Conservation (phyloP, 768 basidiomycete genomes). For the Tricholoma sp. region DNA sequence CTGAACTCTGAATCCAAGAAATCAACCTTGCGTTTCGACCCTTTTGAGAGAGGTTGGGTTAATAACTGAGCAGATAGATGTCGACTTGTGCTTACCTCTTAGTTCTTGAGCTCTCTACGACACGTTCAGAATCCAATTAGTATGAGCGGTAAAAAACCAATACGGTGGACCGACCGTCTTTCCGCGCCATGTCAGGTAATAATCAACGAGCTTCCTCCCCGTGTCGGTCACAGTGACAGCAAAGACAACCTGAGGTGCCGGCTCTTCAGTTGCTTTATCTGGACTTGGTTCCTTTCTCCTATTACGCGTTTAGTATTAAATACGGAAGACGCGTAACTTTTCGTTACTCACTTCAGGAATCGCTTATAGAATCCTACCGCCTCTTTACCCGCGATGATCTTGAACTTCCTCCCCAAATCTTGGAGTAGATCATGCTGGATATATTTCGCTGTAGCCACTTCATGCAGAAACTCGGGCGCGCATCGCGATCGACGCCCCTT, state of each 20-base stretch:
- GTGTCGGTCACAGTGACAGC: slow-evolving; percentile 36
- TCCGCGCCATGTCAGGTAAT: slow-evolving; percentile 47
- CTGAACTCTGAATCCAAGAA: slow-evolving; percentile 40
- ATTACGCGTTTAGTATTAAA: slow-evolving; percentile 2
- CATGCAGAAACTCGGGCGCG: slow-evolving; percentile 40
- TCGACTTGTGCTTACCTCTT: slow-evolving; percentile 1
- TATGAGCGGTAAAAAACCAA: background rate
- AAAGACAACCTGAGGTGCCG: slow-evolving; percentile 36
- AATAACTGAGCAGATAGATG: slow-evolving; percentile 1
- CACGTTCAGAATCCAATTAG: background rate
- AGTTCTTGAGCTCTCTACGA: slow-evolving; percentile 10
- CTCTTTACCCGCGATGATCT: slow-evolving; percentile 36
- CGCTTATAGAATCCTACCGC: slow-evolving; percentile 36
- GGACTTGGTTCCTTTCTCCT: slow-evolving; percentile 12
- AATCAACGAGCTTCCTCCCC: slow-evolving; percentile 39
- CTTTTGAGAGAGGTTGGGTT: slow-evolving; percentile 3
- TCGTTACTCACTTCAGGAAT: slow-evolving; percentile 33
- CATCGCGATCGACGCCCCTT: slow-evolving; percentile 38
- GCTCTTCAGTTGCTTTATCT: slow-evolving; percentile 3
- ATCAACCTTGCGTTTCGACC: slow-evolving; percentile 21
- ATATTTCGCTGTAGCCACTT: slow-evolving; percentile 24
- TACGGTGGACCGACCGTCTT: slow-evolving; percentile 26
- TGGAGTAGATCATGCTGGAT: slow-evolving; percentile 24
- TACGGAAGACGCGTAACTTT: background rate
- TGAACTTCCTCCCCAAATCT: slow-evolving; percentile 30